Base-by-base conservation (phyloP, 306 rosid genomes). In the Glycine soja region DNA sequence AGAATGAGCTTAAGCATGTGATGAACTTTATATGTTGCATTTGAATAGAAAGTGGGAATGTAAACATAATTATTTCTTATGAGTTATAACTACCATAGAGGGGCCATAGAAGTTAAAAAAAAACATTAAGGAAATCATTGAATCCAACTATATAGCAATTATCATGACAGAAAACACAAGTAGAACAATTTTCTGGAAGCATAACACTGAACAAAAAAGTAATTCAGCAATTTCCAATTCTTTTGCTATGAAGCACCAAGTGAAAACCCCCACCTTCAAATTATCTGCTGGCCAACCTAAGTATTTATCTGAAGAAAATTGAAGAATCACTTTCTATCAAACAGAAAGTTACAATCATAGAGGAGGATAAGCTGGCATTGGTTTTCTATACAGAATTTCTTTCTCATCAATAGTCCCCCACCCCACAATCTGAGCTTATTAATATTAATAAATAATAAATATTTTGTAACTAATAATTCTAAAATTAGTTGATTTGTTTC, bases 1-100 rank as follows among this genome's bases (percentile, higher is more conserved):
- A 78, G 58, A 46, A 67, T 56, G 81, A 70, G 42, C 16, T 46
- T 77, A 56, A 68, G 73, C 54, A 51, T 68, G 43, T 42, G 32
- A 45, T 34, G 3, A 63, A 45, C 74, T 73, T 73, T 75, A 32
- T 46, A 66, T 18, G 74, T 58, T 72, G 65, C 70, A 45, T 76
- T 68, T 63, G 47, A 72, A 80, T 45, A 61, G 53, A 19, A 80
- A 72, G 42, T 12, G 62, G 19, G 46, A 80, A 50, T 16, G 11
- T 51, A 52, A 61, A 76, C 56, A 75, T 66, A 75, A 75, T 40
- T 58, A 70, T 70, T 61, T 70, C 46, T 42, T 42, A 42, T 42
- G 7, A 42, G 38, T 61, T 59, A 69, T 5, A 74, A 64, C 54
- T 56, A 72, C 11, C 54, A 72, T 3, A 71, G 57, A 51, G 14